Evolutionary conservation across 768 basidiomycete genomes (phyloP).

Genomic region (Collybiopsis confluens): DNA sequence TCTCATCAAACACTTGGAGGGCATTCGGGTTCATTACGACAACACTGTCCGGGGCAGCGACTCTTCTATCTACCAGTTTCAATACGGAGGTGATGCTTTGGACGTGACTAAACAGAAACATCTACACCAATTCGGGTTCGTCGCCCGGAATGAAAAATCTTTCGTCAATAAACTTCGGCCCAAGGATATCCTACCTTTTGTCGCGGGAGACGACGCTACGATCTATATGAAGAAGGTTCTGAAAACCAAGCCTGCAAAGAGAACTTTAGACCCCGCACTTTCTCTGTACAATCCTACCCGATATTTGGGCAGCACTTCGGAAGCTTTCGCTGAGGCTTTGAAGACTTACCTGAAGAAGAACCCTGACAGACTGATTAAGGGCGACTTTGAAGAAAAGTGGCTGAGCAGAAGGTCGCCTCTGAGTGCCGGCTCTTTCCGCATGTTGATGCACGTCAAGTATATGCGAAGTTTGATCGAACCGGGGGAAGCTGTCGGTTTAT

Average conservation of each 20-base stretch:
- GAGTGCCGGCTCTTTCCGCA: conserved; percentile 59
- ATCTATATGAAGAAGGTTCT: conserved; percentile 87
- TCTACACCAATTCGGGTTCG: conserved; percentile 89
- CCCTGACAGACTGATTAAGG: conserved; percentile 43
- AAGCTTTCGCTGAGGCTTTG: conserved; percentile 80
- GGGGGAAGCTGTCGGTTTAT: conserved; percentile 95
- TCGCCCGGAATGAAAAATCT: conserved; percentile 79
- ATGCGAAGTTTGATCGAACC: conserved; percentile 92
- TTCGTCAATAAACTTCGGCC: conserved; percentile 72
- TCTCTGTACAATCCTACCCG: conserved; percentile 74
- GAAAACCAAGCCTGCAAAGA: conserved; percentile 51
- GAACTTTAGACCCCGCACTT: conserved; percentile 68
- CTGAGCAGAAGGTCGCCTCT: conserved; percentile 44
- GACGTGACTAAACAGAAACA: conserved; percentile 98
- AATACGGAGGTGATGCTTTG: conserved; percentile 93
- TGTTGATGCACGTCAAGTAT: conserved; percentile 89
- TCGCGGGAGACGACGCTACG: conserved; percentile 58
- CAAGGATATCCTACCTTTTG: conserved; percentile 49
- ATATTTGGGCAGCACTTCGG: conserved; percentile 87
- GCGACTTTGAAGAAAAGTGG: conserved; percentile 32
- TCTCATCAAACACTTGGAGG: conserved; percentile 97
- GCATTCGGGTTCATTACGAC: conserved; percentile 95
- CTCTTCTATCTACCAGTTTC: conserved; percentile 89
- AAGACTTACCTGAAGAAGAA: conserved; percentile 77
- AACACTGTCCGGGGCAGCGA: conserved; percentile 97